Base-by-base conservation (phyloP, 2,329 filamentous ascomycete genomes). In the Teratosphaeria pseudoeucalypti region DNA sequence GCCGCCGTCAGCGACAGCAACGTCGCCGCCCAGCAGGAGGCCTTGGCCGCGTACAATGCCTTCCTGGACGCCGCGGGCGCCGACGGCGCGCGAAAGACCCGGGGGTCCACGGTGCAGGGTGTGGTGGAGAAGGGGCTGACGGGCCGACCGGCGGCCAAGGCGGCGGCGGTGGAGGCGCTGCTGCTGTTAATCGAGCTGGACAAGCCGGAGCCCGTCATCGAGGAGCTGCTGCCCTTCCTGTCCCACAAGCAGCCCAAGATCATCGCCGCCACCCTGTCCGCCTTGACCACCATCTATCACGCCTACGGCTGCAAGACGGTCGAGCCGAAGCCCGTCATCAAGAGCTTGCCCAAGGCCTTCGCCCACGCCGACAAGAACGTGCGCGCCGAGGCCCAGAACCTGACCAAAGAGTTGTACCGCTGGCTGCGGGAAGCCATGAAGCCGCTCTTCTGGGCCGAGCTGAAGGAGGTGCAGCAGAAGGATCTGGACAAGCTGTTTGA, bases 371-470 rank as follows among this genome's bases (percentile, higher is more conserved):
- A 99, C 80, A 99, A 99, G 76, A 97, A 97, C 72, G 90, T 99
- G 16, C 87, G 94, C 74, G 91, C 92, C 3, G 94, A 96, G 73
- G 91, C 92, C 32, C 94, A 94, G 54, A 91, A 88, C 67, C 79
- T 99, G 60, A 88, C 92, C 0, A 90, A 96, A 55, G 95, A 99
- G 72, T 84, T 99, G 60, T 99, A 99, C 75, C 82, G 94, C 74
- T 99, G 95, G 94, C 80, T 99, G 37, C 88, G 92, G 66, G 94
- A 99, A 64, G 92, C 92, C 11, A 96, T 99, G 86, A 99, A 99
- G 73, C 90, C 92, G 43, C 87, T 97, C 75, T 97, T 99, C 73
- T 99, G 94, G 92, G 85, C 83, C 53, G 94, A 99, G 61, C 76
- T 99, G 62, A 99, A 99, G 73, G 88, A 92, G 0, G 92, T 95